Evolutionary conservation across 1,284 basidiomycete species (phyloP).

Genomic region (Naganishia liquefaciens): DNA sequence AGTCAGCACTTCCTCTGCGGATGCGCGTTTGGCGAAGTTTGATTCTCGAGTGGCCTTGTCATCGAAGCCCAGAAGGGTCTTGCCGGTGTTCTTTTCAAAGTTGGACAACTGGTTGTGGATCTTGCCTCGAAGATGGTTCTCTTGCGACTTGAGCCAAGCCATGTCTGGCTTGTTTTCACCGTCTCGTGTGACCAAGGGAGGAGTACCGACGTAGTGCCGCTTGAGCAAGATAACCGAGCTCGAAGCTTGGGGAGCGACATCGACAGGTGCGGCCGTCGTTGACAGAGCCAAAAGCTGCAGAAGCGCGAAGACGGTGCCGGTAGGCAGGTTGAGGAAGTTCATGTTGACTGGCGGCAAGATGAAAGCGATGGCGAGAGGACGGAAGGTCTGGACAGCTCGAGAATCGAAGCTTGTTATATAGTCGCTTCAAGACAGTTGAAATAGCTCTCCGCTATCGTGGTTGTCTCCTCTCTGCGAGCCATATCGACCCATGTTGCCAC

Average conservation of each 20-base stretch:
- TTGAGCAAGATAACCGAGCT: constrained; percentile 18
- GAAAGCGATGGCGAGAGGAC: background rate
- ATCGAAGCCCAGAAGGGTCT: constrained; percentile 20
- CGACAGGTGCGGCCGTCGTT: constrained; percentile 17
- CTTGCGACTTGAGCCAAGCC: constrained; percentile 29
- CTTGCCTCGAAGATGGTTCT: constrained; percentile 23
- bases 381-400: background rate
- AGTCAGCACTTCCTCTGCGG: constrained; percentile 15
- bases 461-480: background rate
- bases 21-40: constrained; percentile 26
- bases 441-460: background rate
- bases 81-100: constrained; percentile 30
- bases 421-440: background rate
- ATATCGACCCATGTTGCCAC: background rate
- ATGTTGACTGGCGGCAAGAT: background rate
- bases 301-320: constrained; percentile 37
- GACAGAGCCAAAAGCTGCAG: constrained; percentile 37
- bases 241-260: background rate
- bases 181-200: constrained; percentile 16
- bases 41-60: constrained; percentile 23
- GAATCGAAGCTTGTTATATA: too few relatives aligned
- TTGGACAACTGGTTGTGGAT: constrained; percentile 20
- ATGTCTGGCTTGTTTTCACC: constrained; percentile 24
- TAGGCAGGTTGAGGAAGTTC: constrained; percentile 27
- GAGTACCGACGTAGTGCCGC: constrained; percentile 22